These are phyloP conservation scores for Tolypocladium paradoxum DNA, from an alignment of 2,329 filamentous ascomycete species.

Conservation along the genomic window DNA sequence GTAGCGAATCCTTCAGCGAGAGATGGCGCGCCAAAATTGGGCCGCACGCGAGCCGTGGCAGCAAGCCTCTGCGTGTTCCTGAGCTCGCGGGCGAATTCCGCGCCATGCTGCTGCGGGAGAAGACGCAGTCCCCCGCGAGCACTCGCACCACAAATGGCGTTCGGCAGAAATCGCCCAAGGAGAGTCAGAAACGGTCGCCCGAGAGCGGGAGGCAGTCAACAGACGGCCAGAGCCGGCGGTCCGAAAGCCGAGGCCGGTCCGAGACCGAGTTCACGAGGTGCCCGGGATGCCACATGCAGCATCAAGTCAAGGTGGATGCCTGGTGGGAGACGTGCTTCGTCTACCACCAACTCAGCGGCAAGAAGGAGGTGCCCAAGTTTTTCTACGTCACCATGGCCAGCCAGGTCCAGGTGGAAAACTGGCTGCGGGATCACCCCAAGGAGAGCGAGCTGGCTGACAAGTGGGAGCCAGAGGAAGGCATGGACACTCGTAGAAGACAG, in stretches of 20 bases:
- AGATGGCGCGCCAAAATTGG: background rate
- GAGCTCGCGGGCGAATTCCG: background rate
- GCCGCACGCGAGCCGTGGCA: background rate
- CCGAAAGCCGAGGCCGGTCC: background rate
- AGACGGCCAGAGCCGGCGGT: background rate
- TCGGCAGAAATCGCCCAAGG: background rate
- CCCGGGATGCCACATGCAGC: background rate
- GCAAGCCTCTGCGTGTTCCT: background rate
- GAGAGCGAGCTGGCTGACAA: background rate
- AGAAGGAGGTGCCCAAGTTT: background rate
- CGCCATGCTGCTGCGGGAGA: background rate
- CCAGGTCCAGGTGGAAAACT: background rate
- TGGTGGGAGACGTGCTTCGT: conserved; percentile 8
- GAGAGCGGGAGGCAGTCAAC: background rate
- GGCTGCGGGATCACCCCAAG: background rate
- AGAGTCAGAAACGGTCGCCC: background rate
- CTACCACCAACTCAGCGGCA: conserved; percentile 1
- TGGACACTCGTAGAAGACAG: background rate
- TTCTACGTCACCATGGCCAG: background rate
- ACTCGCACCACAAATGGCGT: background rate
- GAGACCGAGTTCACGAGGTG: background rate
- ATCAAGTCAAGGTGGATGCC: conserved; percentile 4
- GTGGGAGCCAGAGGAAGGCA: background rate
- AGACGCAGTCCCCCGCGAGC: background rate
- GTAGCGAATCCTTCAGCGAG: background rate